phyloP scores from a whole-genome alignment of 2,329 filamentous ascomycete species.

The Sporothrix pseudoabietina region DNA sequence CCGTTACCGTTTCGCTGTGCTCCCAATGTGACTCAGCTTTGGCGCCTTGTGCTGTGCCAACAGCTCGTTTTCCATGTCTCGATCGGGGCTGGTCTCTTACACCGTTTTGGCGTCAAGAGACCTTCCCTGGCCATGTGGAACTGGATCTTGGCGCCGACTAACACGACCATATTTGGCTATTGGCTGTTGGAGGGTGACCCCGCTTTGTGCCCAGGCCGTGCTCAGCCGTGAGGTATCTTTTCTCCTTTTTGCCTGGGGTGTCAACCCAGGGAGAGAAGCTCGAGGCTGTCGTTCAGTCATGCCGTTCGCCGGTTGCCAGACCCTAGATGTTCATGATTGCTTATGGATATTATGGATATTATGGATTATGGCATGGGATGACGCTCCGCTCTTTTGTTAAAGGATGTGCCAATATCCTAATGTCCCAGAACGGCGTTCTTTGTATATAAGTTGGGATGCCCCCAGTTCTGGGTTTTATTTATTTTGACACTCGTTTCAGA shows the following conservation, averaged over 20 bases:
- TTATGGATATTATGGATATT: background rate
- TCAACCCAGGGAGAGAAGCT: background rate
- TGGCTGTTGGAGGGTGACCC: slow-evolving; percentile 7
- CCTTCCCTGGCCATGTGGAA: slow-evolving; percentile 6
- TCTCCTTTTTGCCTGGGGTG: background rate
- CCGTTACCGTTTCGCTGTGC: background rate
- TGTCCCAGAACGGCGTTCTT: background rate
- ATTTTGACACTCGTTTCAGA: background rate
- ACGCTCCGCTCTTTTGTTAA: slow-evolving; percentile 10
- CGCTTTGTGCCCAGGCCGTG: background rate
- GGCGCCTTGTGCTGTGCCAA: background rate
- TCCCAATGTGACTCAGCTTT: slow-evolving; percentile 30
- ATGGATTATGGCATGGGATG: background rate
- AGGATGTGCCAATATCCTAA: background rate
- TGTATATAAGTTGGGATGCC: slow-evolving; percentile 18
- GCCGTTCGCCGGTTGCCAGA: background rate
- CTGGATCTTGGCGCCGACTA: slow-evolving; percentile 16
- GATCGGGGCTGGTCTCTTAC: slow-evolving; percentile 25
- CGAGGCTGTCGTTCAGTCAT: background rate
- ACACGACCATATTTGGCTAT: background rate
- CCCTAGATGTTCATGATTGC: slow-evolving; percentile 9
- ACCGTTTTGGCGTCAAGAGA: slow-evolving; percentile 15
- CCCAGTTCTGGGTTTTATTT: background rate
- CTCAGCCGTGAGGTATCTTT: background rate
- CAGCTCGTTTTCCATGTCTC: slow-evolving; percentile 24